Evolutionary conservation across 305 asterid species (phyloP).

Genomic region (Solanum hybrid): DNA sequence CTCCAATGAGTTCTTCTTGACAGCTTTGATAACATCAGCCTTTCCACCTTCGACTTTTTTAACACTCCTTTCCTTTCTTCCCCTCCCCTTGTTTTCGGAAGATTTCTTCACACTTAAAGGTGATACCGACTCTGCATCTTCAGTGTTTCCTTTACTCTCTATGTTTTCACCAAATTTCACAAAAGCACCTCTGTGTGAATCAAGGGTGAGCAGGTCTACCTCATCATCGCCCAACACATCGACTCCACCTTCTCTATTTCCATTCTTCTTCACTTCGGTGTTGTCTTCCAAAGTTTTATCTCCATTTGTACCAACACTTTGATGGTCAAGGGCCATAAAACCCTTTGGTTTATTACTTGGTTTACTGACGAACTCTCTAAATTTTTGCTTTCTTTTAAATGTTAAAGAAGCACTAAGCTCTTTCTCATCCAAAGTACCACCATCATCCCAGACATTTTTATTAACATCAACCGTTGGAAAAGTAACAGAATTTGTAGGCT

Average conservation of each 20-base stretch:
- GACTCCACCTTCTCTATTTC: constrained; percentile 11
- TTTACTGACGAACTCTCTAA: constrained; percentile 31
- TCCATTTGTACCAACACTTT: constrained; percentile 3
- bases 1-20: not conserved
- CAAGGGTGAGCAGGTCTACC: not conserved
- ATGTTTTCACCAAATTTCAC: constrained; percentile 8
- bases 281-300: constrained; percentile 8
- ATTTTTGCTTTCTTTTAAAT: constrained; percentile 56
- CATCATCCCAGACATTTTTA: constrained; percentile 18
- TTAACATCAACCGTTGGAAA: constrained; percentile 14
- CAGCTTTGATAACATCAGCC: constrained; percentile 26
- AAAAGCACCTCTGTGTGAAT: not conserved
- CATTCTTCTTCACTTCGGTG: constrained; percentile 12
- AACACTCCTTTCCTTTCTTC: constrained; percentile 16
- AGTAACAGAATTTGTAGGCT: constrained; percentile 21
- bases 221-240: constrained; percentile 15
- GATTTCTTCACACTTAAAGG: not conserved
- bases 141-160: constrained; percentile 9
- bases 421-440: constrained; percentile 18
- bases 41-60: constrained; percentile 21
- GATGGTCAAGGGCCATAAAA: constrained; percentile 30
- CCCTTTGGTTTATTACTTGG: constrained; percentile 57
- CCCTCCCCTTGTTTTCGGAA: not conserved
- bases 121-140: not conserved
- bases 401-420: constrained; percentile 30